Percentiles rank a stretch among this genome's conserved stretches.
Evolutionary conservation across 2,329 filamentous ascomycete species (phyloP).

Genomic region (Leptodontidium sp.): DNA sequence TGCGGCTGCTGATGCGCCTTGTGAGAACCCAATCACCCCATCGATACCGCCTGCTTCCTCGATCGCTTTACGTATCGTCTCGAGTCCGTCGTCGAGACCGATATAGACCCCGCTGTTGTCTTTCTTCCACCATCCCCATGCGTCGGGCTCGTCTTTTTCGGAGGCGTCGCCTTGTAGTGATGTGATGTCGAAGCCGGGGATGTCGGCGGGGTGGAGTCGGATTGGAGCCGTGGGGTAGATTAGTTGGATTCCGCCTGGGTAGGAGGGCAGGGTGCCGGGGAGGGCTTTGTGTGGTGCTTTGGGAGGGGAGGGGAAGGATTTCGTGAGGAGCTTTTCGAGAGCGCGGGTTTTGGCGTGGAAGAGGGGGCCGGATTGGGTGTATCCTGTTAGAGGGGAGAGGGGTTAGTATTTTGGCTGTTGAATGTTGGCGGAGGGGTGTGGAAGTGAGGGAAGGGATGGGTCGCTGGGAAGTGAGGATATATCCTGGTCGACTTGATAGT

Average conservation of each 20-base stretch:
- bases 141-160: constrained; percentile 63
- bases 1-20: constrained; percentile 76
- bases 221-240: constrained; percentile 76
- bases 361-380: constrained; percentile 85
- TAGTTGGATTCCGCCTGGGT: constrained; percentile 57
- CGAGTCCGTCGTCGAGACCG: constrained; percentile 74
- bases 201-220: constrained; percentile 68
- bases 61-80: constrained; percentile 67
- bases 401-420: background rate
- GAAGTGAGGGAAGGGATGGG: background rate
- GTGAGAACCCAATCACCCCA: constrained; percentile 82
- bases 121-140: constrained; percentile 85
- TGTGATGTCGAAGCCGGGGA: constrained; percentile 68
- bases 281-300: constrained; percentile 51
- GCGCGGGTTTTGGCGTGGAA: constrained; percentile 92
- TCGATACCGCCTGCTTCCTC: constrained; percentile 73
- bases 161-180: constrained; percentile 49
- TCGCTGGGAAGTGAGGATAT: background rate
- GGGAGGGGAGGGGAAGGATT: constrained; percentile 69
- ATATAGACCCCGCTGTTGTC: constrained; percentile 72
- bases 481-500: background rate
- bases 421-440: background rate
- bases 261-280: constrained; percentile 51
- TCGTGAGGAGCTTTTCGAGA: constrained; percentile 80
- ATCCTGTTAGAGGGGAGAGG: constrained; percentile 61